Evolutionary conservation across 2,329 filamentous ascomycete genomes (phyloP).

Genomic region (Diaporthe longicolla): DNA sequence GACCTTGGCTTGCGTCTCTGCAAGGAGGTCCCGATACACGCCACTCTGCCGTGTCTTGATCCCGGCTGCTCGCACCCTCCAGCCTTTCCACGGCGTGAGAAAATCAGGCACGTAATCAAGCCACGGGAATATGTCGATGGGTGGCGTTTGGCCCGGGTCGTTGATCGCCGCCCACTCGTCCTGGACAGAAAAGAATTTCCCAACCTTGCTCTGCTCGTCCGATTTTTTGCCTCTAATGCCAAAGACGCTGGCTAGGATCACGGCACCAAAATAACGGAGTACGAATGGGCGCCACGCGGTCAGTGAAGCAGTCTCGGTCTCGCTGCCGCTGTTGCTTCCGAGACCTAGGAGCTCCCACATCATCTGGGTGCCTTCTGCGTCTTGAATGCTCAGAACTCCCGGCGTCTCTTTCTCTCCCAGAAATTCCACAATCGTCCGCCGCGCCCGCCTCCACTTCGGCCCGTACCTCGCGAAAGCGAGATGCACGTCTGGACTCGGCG

Average conservation of each 20-base stretch:
- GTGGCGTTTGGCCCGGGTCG: slow-evolving; percentile 41
- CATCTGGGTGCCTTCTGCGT: slow-evolving; percentile 46
- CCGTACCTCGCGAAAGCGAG: slow-evolving; percentile 44
- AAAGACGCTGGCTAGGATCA: slow-evolving; percentile 44
- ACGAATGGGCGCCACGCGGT: slow-evolving; percentile 41
- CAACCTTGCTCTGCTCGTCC: slow-evolving; percentile 26
- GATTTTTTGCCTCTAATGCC: slow-evolving; percentile 43
- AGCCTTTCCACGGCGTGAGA: slow-evolving; percentile 46
- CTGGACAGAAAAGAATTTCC: slow-evolving; percentile 43
- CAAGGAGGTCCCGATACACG: slow-evolving; percentile 44
- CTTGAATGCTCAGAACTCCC: slow-evolving; percentile 41
- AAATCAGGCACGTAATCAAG: slow-evolving; percentile 44
- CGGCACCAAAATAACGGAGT: slow-evolving; percentile 43
- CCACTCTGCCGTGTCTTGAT: slow-evolving; percentile 41
- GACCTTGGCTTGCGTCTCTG: slow-evolving; percentile 39
- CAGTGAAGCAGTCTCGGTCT: not conserved
- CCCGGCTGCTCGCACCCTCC: slow-evolving; percentile 38
- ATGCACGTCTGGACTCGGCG: slow-evolving; percentile 42
- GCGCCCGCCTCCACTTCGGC: slow-evolving; percentile 43
- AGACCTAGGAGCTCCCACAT: slow-evolving; percentile 45
- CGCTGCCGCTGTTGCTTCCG: not conserved
- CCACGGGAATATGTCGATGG: slow-evolving; percentile 45
- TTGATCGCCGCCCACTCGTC: slow-evolving; percentile 43
- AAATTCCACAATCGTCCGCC: slow-evolving; percentile 45
- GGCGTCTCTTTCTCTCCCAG: slow-evolving; percentile 42